Evolutionary conservation across 164 flowering plant genomes (phyloP), one percentile per base, ranked within the genome.

Genomic region (Sextonia rubra): DNA sequence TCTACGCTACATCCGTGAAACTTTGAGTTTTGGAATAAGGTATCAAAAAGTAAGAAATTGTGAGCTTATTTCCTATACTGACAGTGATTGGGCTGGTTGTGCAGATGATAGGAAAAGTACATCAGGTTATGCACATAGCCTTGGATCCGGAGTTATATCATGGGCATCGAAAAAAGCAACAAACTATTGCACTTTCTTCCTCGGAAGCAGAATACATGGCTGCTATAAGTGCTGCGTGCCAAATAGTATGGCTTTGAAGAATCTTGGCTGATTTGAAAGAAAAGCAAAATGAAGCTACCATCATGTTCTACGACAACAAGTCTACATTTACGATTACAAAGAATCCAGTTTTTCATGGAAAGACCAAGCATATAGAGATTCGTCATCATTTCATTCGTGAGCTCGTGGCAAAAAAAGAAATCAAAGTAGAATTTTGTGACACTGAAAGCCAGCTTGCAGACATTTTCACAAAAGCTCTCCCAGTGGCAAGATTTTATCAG

Each of bases 11-110:
- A 24, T 37, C 9, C 24, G 23, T 5, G 44, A n/a, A 4, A 69
- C 58, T 8, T 2, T 22, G 58, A 3, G 18, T 22, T 22, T 25
- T 52, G 49, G 65, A 15, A 18, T 58, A 1, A 23, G 22, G 22
- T 60, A 60, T 23, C 9, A 18, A 8, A 18, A 60, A 8, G 64
- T 18, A 18, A 8, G 14, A 15, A 29, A 64, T 64, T 64, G 24
- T 27, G 25, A 64, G 25, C 20, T 64, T 11, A 9, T 25, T 29
- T 11, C 37, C 12, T 64, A 23, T 20, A 11, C 37, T 26, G 37
- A 64, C 25, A 64, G 67, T 64, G 67, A 64, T 27, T 26, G 67
- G 67, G 67, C 44, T 23, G 44, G 67, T 25, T 25, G 37, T 64
- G 12, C 14, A 1, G 67, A 64, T 25, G 23, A 64, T 12, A 64